Evolutionary conservation across 1,284 basidiomycete genomes (phyloP), one percentile per base, ranked within the genome.

Genomic region (Xerocomus amazonicus): DNA sequence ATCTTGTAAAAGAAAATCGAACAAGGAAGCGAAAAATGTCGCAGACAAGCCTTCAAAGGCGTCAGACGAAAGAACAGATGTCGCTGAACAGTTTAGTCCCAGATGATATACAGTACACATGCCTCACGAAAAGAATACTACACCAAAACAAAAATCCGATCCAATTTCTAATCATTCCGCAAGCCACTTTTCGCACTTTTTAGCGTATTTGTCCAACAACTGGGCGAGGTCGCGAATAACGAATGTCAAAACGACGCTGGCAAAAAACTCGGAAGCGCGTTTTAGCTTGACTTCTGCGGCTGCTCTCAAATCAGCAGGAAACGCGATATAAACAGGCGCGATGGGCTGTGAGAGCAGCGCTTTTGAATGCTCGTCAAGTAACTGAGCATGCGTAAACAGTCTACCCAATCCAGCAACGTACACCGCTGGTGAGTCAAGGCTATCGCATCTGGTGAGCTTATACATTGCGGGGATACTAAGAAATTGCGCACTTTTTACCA

Each of bases 121-220:
- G 59, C 57, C 55, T 55, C 53, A 47, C 54, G 50, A 56, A 61
- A 60, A 58, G 54, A 56, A 61, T 52, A 57, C 48, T 61, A 68
- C 62, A 62, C 53, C 61, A 50, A 53, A 57, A 52, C 57, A 54
- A 53, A 43, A 62, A 59, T 54, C 59, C 62, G 29, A 40, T 52
- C 47, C 57, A 34, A 36, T 42, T 43, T 60, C 57, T 61, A 60
- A 54, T 70, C 61, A 90, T 63, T 91, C 89, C 35, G 81, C 87
- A 37, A 92, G 76, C 87, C 88, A 90, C 70, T 90, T 90, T 70
- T 90, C 89, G 69, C 87, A 89, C 66, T 89, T 89, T 76, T 92
- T 92, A 57, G 84, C 88, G 66, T 90, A 92, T 71, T 92, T 94
- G 74, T 97, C 95, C 57, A 97, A 76, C 50, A 97, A 74, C 59